Evolutionary conservation across 345 rosid genomes (phyloP).

Genomic region (Eucalyptus coolabah): DNA sequence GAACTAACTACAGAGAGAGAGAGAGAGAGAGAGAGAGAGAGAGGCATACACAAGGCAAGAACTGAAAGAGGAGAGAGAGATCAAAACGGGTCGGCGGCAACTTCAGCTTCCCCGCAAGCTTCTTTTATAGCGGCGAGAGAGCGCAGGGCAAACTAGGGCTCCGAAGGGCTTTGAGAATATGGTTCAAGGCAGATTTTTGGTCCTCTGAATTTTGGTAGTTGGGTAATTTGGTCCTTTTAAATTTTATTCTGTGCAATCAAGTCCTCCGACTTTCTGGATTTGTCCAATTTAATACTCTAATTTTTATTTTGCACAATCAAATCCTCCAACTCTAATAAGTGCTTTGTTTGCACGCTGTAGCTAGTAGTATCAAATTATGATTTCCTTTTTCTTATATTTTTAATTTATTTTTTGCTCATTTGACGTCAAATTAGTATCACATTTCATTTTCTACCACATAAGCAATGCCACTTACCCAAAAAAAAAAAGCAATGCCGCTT

Average conservation of each 20-base stretch:
- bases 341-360: not conserved
- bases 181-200: not conserved
- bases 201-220: not conserved
- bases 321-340: not conserved
- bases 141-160: not conserved
- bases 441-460: not conserved
- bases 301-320: not conserved
- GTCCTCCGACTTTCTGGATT: not conserved
- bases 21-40: not conserved
- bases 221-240: not conserved
- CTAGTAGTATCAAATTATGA: not conserved
- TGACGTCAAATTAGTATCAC: not conserved
- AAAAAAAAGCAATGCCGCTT: not conserved
- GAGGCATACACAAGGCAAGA: not conserved
- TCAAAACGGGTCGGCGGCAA: not conserved
- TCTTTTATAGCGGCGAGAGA: not conserved
- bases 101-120: not conserved
- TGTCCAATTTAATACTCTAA: not conserved
- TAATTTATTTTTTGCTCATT: not conserved
- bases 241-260: not conserved
- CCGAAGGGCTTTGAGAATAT: not conserved
- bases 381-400: not conserved
- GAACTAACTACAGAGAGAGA: not conserved
- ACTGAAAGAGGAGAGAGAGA: not conserved
- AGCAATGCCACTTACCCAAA: not conserved